Base-by-base conservation (phyloP, 257 asterid genomes). In the Paraleonurus japonicus region DNA sequence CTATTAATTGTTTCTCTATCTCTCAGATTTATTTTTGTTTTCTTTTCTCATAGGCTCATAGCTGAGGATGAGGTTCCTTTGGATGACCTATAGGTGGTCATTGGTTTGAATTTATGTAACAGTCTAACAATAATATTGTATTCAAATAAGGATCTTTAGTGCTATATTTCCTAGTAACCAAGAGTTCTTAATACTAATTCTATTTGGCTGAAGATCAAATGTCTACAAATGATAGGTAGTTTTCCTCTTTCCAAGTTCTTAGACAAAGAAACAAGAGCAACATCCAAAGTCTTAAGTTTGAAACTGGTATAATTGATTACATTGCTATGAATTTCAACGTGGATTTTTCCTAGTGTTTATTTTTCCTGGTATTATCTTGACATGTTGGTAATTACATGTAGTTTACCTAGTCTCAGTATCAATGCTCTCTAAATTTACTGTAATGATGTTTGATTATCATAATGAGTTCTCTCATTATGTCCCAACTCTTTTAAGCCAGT, bases 31-130 rank as follows among this genome's bases (percentile, higher is more conserved):
- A 57, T 30, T 33, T 30, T 20, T 20, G 11, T 67, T 19, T 51
- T 51, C 73, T 51, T 28, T 51, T 19, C 5, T 67, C 63, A 67
- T 30, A 30, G 63, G 62, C 51, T 54, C 32, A 15, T 53, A 68
- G 54, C 28, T 33, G 55, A 69, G 65, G 65, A 26, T 58, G 65
- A 26, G 65, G 55, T 69, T 54, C 41, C 65, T 69, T 32, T 54
- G 41, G 72, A 51, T 17, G 62, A 67, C 23, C 33, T 67, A 50
- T 67, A 11, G 39, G 53, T 9, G 37, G n/a, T 33, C 64, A 47
- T 47, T 47, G 16, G n/a, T 68, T 68, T 53, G n/a, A 32, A 20
- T 11, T 24, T n/a, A 53, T 67, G 5, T 11, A 10, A 35, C 11
- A 13, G 13, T 43, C 39, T 11, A 5, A 53, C 22, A 45, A 50